Conservation (phyloP, 208 protist species). For the Naegleria gruberi region DNA sequence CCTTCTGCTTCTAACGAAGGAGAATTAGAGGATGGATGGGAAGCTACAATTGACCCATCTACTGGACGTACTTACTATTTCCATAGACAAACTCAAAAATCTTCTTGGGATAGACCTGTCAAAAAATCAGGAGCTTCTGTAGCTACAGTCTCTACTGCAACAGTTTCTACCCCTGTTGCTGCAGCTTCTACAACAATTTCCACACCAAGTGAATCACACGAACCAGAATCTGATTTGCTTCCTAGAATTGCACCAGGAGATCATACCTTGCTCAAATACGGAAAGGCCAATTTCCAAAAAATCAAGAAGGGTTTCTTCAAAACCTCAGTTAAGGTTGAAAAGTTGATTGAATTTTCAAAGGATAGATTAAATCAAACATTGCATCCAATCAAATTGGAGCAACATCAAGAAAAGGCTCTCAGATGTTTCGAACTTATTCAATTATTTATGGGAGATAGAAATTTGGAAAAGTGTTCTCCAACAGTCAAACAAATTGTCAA, state of each 20-base stretch:
- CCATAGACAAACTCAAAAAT: background rate
- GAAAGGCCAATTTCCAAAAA: background rate
- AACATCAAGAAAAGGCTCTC: background rate
- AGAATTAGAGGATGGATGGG: background rate
- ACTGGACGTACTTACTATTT: conserved; percentile 11
- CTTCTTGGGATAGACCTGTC: background rate
- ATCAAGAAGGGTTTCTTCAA: background rate
- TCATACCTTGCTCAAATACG: background rate
- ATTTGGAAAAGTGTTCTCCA: background rate
- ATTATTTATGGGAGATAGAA: background rate
- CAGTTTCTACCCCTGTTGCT: background rate
- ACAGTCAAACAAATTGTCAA: background rate
- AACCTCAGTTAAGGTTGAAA: background rate
- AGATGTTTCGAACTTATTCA: background rate
- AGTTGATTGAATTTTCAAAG: background rate
- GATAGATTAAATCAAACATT: background rate
- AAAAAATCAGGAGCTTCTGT: background rate
- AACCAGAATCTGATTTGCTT: background rate
- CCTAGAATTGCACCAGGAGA: background rate
- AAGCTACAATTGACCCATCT: background rate
- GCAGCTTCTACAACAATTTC: background rate
- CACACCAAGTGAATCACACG: background rate
- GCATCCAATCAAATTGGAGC: background rate
- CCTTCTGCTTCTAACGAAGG: background rate
- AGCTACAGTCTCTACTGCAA: background rate